Evolutionary conservation across 768 basidiomycete species (phyloP).

Genomic region (Psilocybe sp.): DNA sequence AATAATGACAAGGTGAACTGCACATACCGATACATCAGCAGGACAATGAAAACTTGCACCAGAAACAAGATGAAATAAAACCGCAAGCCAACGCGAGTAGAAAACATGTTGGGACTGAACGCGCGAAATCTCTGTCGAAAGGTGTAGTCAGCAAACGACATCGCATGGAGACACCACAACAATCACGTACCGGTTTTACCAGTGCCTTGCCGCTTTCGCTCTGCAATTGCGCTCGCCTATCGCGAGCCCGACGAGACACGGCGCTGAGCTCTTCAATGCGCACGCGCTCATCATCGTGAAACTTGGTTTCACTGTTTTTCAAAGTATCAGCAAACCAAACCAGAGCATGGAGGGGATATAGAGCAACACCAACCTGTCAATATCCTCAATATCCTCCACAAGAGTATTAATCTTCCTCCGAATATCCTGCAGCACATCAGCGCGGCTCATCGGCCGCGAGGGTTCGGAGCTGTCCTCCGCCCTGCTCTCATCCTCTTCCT

Average conservation of each 20-base stretch:
- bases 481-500: conserved; percentile 20
- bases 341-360: not conserved
- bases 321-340: conserved; percentile 1
- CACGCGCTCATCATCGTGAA: too few relatives aligned
- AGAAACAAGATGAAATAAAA: conserved; percentile 19
- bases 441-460: conserved; percentile 28
- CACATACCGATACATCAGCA: conserved; percentile 59
- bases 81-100: conserved; percentile 8
- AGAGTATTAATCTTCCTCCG: conserved; percentile 57
- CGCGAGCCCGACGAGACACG: too few relatives aligned
- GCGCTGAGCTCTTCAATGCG: too few relatives aligned
- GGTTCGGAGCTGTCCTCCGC: conserved; percentile 11
- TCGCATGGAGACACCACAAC: too few relatives aligned
- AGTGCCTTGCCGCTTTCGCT: too few relatives aligned
- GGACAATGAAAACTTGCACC: conserved; percentile 43
- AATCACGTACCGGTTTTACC: too few relatives aligned
- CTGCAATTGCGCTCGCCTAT: too few relatives aligned
- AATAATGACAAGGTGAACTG: not conserved
- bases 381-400: conserved; percentile 50
- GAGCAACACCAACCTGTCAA: conserved; percentile 47
- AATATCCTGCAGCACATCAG: conserved; percentile 56
- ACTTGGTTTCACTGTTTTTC: too few relatives aligned
- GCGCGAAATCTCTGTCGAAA: conserved; percentile 2
- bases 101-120: not conserved
- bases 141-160: not conserved